A percentile compares a stretch with the other conserved stretches of the same genome.
Conservation (phyloP, 306 rosid genomes). For the Cucurbita argyrosperma region DNA sequence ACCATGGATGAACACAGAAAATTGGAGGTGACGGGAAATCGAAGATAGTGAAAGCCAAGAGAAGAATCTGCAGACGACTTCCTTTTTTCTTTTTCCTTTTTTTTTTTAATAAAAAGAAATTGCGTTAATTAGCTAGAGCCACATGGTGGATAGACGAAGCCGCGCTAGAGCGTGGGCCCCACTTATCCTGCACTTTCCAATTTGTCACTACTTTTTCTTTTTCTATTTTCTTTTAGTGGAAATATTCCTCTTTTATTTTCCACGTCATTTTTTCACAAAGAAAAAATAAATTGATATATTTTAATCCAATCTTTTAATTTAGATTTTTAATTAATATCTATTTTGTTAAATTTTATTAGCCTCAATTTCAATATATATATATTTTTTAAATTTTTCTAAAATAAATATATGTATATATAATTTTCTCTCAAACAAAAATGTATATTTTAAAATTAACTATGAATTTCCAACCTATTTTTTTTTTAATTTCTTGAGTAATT, state of each 20-base stretch:
- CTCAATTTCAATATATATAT: no score
- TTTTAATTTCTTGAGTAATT: no score
- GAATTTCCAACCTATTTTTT: no score
- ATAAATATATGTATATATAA: no score
- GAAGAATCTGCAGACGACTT: background rate
- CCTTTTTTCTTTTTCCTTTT: no score
- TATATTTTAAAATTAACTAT: no score
- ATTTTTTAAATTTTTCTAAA: no score
- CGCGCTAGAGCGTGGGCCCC: constrained; percentile 8
- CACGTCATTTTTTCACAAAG: background rate
- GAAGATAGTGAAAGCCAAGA: background rate
- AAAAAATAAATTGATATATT: background rate
- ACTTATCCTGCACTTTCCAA: constrained; percentile 15
- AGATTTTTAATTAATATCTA: no score
- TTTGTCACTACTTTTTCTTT: background rate
- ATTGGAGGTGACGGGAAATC: background rate
- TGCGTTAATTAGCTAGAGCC: background rate
- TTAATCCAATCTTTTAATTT: background rate
- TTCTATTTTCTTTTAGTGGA: background rate
- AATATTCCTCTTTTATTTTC: background rate
- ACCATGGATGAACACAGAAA: background rate
- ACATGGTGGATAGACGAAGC: background rate
- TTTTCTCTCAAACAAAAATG: no score
- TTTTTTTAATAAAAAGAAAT: no score
- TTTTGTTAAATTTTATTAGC: no score